Base-by-base conservation (phyloP, 345 rosid genomes). In the Crucihimalaya himalaica region DNA sequence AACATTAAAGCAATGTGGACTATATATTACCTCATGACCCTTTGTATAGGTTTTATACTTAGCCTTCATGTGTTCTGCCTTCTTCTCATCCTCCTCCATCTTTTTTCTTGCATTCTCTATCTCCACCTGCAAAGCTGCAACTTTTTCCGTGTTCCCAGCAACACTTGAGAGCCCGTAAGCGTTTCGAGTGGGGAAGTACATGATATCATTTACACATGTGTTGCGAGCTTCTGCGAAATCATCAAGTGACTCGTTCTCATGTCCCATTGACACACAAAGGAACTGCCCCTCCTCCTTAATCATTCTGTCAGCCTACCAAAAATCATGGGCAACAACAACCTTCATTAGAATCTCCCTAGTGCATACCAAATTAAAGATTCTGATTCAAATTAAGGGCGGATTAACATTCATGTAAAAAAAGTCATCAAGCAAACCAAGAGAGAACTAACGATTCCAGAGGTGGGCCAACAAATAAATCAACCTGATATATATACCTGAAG, bases 101-200 rank as follows among this genome's bases (percentile, higher is more conserved):
- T 85, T 90, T 75, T 70, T 85, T 78, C 86, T 92, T 2, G 84
- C 83, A 66, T 79, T 80, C 45, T 96, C 96, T 82, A 86, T 86
- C 71, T 96, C 96, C 74, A 80, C 79, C 76, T 89, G 95, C 73
- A 90, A 82, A 15, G 97, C 96, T 18, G 93, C 84, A 59, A 96
- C 87, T 83, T 96, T 96, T 77, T 96, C 98, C 43, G 82, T 77
- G 54, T 82, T 89, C 74, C 85, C 97, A 58, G 98, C 99, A 79
- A 96, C 99, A 84, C 98, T 96, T 29, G 97, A 80, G 55, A 88
- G 90, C 78, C 93, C 98, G 53, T 83, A 90, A 20, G 98, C 96
- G 67, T 86, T 83, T 15, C 97, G 90, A 7, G 92, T 85, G 51
- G 99, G 99, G 82, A 92, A 90, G 84, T 87, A 96, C 95, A 92